phyloP scores from a whole-genome alignment of 257 asterid species.

The Gardenia jasminoides region DNA sequence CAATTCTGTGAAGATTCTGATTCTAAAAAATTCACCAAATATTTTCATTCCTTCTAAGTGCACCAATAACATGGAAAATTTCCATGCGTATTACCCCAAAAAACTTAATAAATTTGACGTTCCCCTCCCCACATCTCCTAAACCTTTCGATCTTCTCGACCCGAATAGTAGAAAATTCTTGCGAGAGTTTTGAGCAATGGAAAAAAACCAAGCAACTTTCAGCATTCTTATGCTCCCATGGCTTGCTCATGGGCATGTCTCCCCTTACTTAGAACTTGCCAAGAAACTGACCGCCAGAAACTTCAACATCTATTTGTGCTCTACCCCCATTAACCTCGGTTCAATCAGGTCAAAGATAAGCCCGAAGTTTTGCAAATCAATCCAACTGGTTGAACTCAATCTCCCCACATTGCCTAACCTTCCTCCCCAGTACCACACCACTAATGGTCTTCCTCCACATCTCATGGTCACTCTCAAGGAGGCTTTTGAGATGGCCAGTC shows the following conservation, averaged over 20 bases:
- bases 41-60: neutral
- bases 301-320: neutral
- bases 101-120: neutral
- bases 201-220: neutral
- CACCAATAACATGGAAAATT: neutral
- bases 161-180: neutral
- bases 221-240: conserved; percentile 16
- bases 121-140: too few species aligned
- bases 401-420: conserved; percentile 10
- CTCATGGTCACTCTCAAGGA: conserved; percentile 7
- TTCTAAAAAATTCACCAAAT: neutral
- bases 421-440: conserved; percentile 14
- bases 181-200: conserved; percentile 2
- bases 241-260: conserved; percentile 17
- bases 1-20: neutral
- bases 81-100: neutral
- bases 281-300: conserved; percentile 8
- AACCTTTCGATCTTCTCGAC: too few species aligned
- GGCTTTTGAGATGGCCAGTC: neutral
- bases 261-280: conserved; percentile 23
- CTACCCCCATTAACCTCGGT: neutral
- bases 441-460: conserved; percentile 19
- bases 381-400: conserved; percentile 15
- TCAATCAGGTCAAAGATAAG: conserved; percentile 3
- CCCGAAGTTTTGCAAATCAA: neutral